Percentiles rank a stretch among this genome's conserved stretches.
phyloP scores from a whole-genome alignment of 257 asterid species.

The Solanum ossicruentum region DNA sequence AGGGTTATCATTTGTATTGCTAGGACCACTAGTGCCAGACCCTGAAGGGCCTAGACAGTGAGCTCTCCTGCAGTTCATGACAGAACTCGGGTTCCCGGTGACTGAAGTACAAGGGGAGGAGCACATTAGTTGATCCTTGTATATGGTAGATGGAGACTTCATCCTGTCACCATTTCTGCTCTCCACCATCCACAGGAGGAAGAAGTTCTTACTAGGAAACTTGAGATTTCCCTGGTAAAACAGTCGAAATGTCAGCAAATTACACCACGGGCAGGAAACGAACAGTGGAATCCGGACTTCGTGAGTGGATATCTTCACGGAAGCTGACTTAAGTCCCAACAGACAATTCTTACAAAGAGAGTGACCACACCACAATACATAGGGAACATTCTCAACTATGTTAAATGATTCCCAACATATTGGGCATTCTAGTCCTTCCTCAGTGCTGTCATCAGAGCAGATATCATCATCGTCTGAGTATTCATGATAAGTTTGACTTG shows the following conservation, averaged over 20 bases:
- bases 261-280: slow-evolving; percentile 91
- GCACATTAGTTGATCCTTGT: slow-evolving; percentile 39
- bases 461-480: slow-evolving; percentile 68
- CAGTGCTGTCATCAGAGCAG: slow-evolving; percentile 51
- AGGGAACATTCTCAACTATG: slow-evolving; percentile 87
- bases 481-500: slow-evolving; percentile 26
- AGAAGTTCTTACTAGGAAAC: slow-evolving; percentile 75
- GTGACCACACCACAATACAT: slow-evolving; percentile 93
- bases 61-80: slow-evolving; percentile 25
- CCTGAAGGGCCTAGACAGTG: slow-evolving; percentile 23
- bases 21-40: slow-evolving; percentile 7
- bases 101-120: slow-evolving; percentile 28
- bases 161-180: slow-evolving; percentile 74
- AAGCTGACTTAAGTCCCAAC: slow-evolving; percentile 55
- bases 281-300: slow-evolving; percentile 64
- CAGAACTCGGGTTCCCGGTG: slow-evolving; percentile 10
- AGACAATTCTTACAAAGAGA: slow-evolving; percentile 81
- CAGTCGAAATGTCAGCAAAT: slow-evolving; percentile 59
- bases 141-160: slow-evolving; percentile 24
- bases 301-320: slow-evolving; percentile 52
- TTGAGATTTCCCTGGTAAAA: slow-evolving; percentile 57
- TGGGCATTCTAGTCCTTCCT: slow-evolving; percentile 85
- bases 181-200: slow-evolving; percentile 93
- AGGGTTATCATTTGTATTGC: slow-evolving; percentile 8
- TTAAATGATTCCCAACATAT: slow-evolving; percentile 93